Conservation (phyloP, 2,329 filamentous ascomycete genomes). For the Rhytidhysteron rufulum region DNA sequence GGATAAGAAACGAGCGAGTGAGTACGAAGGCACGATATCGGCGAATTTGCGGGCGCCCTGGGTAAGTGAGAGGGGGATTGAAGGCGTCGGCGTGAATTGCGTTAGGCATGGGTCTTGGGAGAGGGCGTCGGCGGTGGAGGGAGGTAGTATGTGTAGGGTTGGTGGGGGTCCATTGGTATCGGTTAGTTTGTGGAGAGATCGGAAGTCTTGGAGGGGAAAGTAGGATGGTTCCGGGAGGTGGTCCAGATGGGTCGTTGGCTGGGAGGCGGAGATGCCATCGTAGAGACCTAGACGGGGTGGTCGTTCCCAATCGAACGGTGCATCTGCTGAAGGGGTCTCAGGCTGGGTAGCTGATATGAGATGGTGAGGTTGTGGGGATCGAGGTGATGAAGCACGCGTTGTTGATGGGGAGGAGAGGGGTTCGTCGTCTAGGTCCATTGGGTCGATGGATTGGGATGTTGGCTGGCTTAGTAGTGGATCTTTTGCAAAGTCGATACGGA, state of each 20-base stretch:
- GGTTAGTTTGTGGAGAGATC: constrained; percentile 31
- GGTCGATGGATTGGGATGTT: constrained; percentile 42
- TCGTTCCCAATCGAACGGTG: constrained; percentile 83
- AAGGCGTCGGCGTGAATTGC: constrained; percentile 78
- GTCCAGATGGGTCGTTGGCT: constrained; percentile 33
- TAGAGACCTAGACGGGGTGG: constrained; percentile 50
- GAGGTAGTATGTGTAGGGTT: neutral
- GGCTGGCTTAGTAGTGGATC: constrained; percentile 53
- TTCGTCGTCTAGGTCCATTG: constrained; percentile 66
- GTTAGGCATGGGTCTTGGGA: constrained; percentile 74
- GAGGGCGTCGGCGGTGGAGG: neutral
- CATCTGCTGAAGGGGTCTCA: constrained; percentile 69
- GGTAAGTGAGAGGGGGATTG: constrained; percentile 78
- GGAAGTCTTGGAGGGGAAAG: constrained; percentile 14
- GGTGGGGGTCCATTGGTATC: constrained; percentile 7
- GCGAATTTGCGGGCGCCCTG: constrained; percentile 84
- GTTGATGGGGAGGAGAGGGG: constrained; percentile 28
- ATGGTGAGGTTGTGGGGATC: constrained; percentile 34
- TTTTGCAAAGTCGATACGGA: constrained; percentile 82
- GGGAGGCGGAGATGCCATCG: constrained; percentile 30
- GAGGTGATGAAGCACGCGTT: constrained; percentile 17
- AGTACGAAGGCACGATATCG: constrained; percentile 85
- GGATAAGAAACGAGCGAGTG: constrained; percentile 90
- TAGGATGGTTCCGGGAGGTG: constrained; percentile 18
- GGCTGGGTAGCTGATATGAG: constrained; percentile 80